Evolutionary conservation across 1,284 basidiomycete genomes (phyloP), one percentile per base, ranked within the genome.

Genomic region (Pseudozyma tsukubaensis): DNA sequence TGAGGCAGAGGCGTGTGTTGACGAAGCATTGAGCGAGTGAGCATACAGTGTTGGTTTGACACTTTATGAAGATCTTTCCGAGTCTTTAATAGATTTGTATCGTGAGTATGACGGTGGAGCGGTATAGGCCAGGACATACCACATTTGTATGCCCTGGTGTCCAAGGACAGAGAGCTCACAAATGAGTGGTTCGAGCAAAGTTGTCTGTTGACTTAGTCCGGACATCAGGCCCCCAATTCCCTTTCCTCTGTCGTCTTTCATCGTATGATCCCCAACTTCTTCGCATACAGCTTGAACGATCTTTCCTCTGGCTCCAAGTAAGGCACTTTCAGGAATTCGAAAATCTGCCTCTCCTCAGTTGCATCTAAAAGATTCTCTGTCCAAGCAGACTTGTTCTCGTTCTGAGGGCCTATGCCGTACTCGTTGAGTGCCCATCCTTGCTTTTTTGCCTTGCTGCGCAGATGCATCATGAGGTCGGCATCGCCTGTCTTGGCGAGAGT

Each of bases 401-500:
- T 71, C 14, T 58, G 56, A 0, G 67, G 67, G 37, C 67, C 67
- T 8, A 71, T 52, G 4, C 61, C 68, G 40, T 65, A 71, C 45
- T 71, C 68, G 62, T 71, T 71, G 6, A 71, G 32, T 13, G 68
- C 62, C 62, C 59, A 62, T 4, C 61, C 68, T 37, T 40, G 54
- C 1, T 52, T 40, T 37, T 61, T 65, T 1, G 68, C 68, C 12
- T 58, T 57, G 10, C 37, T 35, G 35, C 68, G 57, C 3, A 71
- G 61, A 40, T 71, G 62, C 6, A 71, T 50, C 68, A 71, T 71
- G 7, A 71, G 42, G 19, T 65, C 62, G 7, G 68, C 50, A 51
- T 71, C 68, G 42, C 68, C 68, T 0, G 68, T 71, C 53, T 71
- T 71, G 12, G 68, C 61, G 13, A 71, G 55, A 1, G 61, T 71